Evolutionary conservation across 2,329 filamentous ascomycete species (phyloP).

Genomic region (Venturia pyrina): DNA sequence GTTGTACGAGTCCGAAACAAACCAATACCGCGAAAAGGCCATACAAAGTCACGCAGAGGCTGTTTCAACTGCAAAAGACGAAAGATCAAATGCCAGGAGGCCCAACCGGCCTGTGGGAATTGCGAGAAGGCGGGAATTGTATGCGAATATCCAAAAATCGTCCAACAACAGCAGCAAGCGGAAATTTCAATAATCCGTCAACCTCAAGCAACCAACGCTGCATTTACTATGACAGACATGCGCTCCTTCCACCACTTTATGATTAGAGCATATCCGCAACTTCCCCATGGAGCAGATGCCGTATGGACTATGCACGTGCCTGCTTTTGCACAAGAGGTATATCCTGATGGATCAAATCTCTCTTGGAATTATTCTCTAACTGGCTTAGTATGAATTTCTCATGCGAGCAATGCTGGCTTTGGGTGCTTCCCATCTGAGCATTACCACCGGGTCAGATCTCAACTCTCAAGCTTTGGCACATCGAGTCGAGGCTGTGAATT

Average conservation of each 20-base stretch:
- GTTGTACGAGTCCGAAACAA: neutral
- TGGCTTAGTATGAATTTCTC: constrained; percentile 48
- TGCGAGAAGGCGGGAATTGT: constrained; percentile 52
- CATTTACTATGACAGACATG: constrained; percentile 54
- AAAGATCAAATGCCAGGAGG: constrained; percentile 61
- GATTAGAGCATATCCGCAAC: constrained; percentile 50
- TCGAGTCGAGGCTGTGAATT: constrained; percentile 53
- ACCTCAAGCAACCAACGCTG: constrained; percentile 15
- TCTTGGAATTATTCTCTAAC: constrained; percentile 6
- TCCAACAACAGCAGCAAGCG: constrained; percentile 19
- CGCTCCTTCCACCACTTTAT: constrained; percentile 60
- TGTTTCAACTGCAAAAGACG: constrained; percentile 60
- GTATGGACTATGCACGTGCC: constrained; percentile 60
- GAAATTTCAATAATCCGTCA: constrained; percentile 20
- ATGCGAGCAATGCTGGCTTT: constrained; percentile 63
- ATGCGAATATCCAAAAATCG: constrained; percentile 50
- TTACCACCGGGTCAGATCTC: constrained; percentile 39
- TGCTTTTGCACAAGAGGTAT: constrained; percentile 54
- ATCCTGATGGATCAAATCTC: constrained; percentile 17
- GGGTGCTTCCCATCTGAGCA: constrained; percentile 54
- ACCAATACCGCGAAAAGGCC: constrained; percentile 26
- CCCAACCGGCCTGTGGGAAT: constrained; percentile 51
- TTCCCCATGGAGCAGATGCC: constrained; percentile 54
- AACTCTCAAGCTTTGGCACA: constrained; percentile 51
- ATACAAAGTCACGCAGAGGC: constrained; percentile 55